Conservation (phyloP, 345 rosid species). For the Aethionema arabicum region DNA sequence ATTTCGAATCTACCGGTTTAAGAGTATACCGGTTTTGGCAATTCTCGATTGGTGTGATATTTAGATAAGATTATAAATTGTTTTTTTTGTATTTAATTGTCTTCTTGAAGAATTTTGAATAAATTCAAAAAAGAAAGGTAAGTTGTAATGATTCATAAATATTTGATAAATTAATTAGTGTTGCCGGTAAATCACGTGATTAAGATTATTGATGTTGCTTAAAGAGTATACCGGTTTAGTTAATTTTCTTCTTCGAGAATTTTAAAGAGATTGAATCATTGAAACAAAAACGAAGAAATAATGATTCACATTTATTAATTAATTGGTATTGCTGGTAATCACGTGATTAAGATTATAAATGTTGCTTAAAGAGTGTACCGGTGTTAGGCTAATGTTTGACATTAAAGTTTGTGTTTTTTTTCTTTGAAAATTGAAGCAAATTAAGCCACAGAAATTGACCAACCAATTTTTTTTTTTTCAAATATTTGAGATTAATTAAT, state of each 20-base stretch:
- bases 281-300: background rate
- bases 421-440: constrained; percentile 19
- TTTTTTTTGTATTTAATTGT: too few species aligned
- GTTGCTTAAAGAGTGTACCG: constrained; percentile 11
- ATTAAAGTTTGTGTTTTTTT: constrained; percentile 16
- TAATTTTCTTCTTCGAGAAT: background rate
- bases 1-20: background rate
- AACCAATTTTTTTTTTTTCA: background rate
- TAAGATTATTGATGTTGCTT: constrained; percentile 19
- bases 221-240: background rate
- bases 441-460: constrained; percentile 11
- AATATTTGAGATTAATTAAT: too few species aligned
- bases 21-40: background rate
- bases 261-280: background rate
- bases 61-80: too few species aligned
- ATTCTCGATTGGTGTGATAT: background rate
- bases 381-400: constrained; percentile 19
- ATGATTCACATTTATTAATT: background rate
- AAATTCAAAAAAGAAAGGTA: background rate
- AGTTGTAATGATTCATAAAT: background rate
- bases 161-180: background rate
- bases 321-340: background rate
- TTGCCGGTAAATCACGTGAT: constrained; percentile 18
- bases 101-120: background rate
- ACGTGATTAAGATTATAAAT: constrained; percentile 24